These are phyloP conservation scores for Sporothrix variecibatus DNA, from an alignment of 2,329 filamentous ascomycete species.

Conservation along the genomic window DNA sequence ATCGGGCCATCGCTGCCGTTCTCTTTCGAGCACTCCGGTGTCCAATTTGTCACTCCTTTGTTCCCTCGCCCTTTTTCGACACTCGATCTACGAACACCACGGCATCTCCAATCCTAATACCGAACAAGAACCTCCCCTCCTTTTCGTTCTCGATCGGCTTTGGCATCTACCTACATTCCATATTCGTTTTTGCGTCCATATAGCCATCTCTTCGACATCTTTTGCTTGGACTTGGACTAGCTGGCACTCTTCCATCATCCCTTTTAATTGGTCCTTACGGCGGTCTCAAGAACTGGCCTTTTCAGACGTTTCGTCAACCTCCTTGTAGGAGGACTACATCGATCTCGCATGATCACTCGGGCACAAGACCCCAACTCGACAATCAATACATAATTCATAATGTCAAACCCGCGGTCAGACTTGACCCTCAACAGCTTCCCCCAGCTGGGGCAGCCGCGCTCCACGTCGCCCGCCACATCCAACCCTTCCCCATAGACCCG, in stretches of 20 bases:
- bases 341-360: slow-evolving; percentile 1
- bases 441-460: slow-evolving; percentile 65
- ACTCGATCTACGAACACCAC: not conserved
- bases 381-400: slow-evolving; percentile 79
- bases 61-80: not conserved
- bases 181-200: not conserved
- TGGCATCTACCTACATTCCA: not conserved
- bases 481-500: slow-evolving; percentile 70
- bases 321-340: slow-evolving; percentile 1
- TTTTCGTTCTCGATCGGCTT: not conserved
- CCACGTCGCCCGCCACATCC: slow-evolving; percentile 75
- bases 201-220: not conserved
- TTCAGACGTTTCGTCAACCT: not conserved
- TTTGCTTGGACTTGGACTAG: not conserved
- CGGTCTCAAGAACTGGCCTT: slow-evolving; percentile 8
- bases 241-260: slow-evolving; percentile 10
- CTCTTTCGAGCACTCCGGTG: not conserved
- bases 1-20: not conserved
- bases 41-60: slow-evolving; percentile 14
- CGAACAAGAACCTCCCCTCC: not conserved
- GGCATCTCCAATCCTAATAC: not conserved
- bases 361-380: not conserved
- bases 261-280: slow-evolving; percentile 1
- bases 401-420: slow-evolving; percentile 85
- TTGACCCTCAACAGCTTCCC: slow-evolving; percentile 79